Conservation (phyloP, 495 filamentous ascomycete genomes). For the Neurospora discreta region DNA sequence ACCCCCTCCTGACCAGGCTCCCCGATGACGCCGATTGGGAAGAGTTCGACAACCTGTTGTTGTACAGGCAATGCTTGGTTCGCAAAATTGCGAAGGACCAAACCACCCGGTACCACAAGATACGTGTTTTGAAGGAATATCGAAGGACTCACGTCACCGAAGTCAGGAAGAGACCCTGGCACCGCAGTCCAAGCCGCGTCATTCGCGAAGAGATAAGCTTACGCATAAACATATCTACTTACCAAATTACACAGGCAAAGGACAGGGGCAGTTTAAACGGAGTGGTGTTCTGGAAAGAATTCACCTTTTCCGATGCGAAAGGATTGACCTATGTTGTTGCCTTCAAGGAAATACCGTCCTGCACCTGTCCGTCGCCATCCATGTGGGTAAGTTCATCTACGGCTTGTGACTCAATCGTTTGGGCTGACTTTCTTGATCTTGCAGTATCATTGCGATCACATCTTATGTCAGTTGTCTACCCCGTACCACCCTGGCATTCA, state of each 20-base stretch:
- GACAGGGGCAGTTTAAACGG: background rate
- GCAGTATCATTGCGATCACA: background rate
- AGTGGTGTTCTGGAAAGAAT: background rate
- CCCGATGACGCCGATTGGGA: background rate
- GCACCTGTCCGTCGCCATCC: background rate
- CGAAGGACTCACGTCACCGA: background rate
- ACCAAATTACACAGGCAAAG: background rate
- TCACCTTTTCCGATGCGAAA: background rate
- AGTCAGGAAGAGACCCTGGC: background rate
- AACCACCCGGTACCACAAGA: rapidly evolving
- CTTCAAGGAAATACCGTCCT: background rate
- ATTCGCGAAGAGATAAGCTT: too few relatives aligned
- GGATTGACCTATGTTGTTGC: background rate
- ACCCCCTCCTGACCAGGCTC: background rate
- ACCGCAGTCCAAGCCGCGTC: background rate
- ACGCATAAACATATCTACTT: background rate
- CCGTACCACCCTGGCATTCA: background rate
- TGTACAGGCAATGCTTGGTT: background rate
- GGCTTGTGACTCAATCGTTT: background rate
- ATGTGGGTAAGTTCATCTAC: background rate
- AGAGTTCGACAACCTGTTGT: rapidly evolving
- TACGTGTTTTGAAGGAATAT: background rate
- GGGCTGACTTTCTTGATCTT: background rate
- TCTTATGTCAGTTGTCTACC: background rate
- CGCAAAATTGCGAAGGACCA: background rate